These are phyloP conservation scores for Tilletia walkeri DNA, from an alignment of 1,284 basidiomycete genomes.

Conservation along the genomic window DNA sequence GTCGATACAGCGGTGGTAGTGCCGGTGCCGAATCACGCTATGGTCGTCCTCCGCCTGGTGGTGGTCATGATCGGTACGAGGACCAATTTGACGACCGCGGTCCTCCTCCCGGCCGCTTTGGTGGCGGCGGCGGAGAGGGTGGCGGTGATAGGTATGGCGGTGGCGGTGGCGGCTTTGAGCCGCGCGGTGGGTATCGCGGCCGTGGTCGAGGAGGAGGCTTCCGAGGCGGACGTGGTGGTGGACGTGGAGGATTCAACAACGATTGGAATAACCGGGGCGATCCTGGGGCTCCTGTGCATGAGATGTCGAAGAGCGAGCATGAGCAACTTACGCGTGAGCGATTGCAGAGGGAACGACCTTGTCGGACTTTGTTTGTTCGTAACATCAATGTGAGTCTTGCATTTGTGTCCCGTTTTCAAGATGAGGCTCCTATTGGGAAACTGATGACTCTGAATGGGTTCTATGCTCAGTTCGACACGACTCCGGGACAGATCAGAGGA, in stretches of 20 bases:
- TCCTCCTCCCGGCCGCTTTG: background rate
- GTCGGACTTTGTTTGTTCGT: conserved; percentile 90
- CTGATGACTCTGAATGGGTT: too few relatives aligned
- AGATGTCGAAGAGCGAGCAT: conserved; percentile 58
- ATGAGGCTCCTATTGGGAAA: background rate
- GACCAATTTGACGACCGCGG: background rate
- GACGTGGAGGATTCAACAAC: background rate
- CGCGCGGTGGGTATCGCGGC: background rate
- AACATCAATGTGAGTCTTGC: conserved; percentile 78
- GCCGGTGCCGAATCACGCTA: background rate
- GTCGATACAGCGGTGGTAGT: too few relatives aligned
- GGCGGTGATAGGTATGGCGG: background rate
- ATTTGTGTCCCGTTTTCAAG: background rate
- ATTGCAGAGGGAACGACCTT: conserved; percentile 84
- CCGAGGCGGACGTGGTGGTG: conserved; percentile 12
- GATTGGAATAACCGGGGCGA: background rate
- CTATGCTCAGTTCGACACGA: conserved; percentile 69
- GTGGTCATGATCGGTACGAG: background rate
- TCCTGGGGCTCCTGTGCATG: background rate
- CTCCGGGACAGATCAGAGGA: conserved; percentile 74
- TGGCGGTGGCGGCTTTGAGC: background rate
- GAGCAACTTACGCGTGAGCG: conserved; percentile 83
- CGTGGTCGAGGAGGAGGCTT: conserved; percentile 10
- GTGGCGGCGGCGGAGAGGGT: background rate
- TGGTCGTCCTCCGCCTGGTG: background rate